These are phyloP conservation scores for Oryza brachyantha DNA, from an alignment of 176 grass and related monocot genomes.

Conservation along the genomic window DNA sequence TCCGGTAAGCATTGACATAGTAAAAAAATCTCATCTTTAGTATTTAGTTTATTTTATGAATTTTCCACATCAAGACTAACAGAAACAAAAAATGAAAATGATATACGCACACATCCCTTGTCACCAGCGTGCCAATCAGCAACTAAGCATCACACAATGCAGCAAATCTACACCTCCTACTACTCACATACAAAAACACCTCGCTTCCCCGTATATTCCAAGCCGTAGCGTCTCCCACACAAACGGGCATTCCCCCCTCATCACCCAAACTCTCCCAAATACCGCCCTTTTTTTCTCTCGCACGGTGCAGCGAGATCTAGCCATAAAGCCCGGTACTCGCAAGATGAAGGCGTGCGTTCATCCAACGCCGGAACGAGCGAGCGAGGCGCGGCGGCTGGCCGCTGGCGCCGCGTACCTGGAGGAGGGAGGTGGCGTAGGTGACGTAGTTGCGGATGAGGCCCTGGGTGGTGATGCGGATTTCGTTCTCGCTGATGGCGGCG, in stretches of 20 bases:
- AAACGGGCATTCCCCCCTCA: not conserved
- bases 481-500: conserved; percentile 82
- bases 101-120: not conserved
- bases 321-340: not conserved
- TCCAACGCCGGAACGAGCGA: not conserved
- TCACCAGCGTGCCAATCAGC: not conserved
- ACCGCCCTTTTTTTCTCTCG: not conserved
- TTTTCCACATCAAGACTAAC: not conserved
- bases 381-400: not conserved
- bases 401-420: conserved; percentile 68
- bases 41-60: not conserved
- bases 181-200: not conserved
- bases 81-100: not conserved
- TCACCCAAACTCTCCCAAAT: not conserved
- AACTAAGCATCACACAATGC: not conserved
- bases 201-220: not conserved
- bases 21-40: not conserved
- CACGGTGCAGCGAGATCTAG: conserved; percentile 6
- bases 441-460: conserved; percentile 96
- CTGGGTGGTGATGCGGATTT: conserved; percentile 95
- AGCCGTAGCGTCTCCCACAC: not conserved
- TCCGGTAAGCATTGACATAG: not conserved
- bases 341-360: no score
- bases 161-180: not conserved
- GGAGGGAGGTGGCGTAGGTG: conserved; percentile 86